Evolutionary conservation across 2,329 filamentous ascomycete species (phyloP).

Genomic region (Cladosporium sphaerospermum): DNA sequence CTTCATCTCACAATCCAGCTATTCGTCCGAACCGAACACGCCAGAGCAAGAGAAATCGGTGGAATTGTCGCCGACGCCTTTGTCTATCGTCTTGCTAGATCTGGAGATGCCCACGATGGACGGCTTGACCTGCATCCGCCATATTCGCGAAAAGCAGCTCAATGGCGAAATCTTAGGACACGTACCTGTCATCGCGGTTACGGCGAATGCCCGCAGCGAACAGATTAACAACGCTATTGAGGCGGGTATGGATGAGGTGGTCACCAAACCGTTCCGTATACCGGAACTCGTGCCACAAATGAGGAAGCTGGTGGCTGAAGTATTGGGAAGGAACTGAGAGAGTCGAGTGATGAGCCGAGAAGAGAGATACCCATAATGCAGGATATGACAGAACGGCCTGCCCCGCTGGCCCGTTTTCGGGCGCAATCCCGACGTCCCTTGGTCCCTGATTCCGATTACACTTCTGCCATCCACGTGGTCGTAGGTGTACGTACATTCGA

Average conservation of each 20-base stretch:
- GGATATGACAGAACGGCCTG: too few relatives aligned
- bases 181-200: constrained; percentile 69
- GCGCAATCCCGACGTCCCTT: too few relatives aligned
- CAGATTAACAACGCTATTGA: constrained; percentile 63
- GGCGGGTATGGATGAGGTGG: constrained; percentile 69
- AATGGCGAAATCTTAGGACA: constrained; percentile 54
- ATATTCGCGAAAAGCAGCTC: constrained; percentile 60
- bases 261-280: constrained; percentile 65
- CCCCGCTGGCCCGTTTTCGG: too few relatives aligned
- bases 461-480: too few relatives aligned
- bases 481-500: too few relatives aligned
- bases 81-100: constrained; percentile 62
- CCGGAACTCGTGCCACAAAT: constrained; percentile 31
- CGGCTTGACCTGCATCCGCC: constrained; percentile 62
- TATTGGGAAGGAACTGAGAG: constrained; percentile 6
- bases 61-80: background rate
- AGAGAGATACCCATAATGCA: too few relatives aligned
- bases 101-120: constrained; percentile 80
- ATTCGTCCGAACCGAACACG: constrained; percentile 12
- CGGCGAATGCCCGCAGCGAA: constrained; percentile 67
- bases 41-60: background rate
- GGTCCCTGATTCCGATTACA: too few relatives aligned
- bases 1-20: constrained; percentile 10
- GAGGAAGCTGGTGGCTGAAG: constrained; percentile 22
- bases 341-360: too few relatives aligned